Evolutionary conservation across 2,329 filamentous ascomycete species (phyloP).

Genomic region (Xylariomycetidae sp.): DNA sequence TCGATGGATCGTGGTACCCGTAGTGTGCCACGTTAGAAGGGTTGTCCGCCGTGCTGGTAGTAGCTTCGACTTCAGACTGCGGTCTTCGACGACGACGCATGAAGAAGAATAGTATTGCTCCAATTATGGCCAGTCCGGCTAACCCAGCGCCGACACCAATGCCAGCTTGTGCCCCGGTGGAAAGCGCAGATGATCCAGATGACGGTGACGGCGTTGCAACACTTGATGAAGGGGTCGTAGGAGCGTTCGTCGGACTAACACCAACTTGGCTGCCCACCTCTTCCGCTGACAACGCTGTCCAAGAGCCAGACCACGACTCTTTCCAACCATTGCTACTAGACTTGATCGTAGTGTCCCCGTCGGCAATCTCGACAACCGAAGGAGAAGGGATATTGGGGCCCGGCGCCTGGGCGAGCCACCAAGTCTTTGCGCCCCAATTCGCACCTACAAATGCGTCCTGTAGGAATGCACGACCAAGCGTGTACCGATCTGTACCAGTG

Average conservation of each 20-base stretch:
- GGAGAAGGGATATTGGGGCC: slow-evolving; percentile 29
- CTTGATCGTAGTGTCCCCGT: slow-evolving; percentile 14
- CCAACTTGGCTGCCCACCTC: slow-evolving; percentile 12
- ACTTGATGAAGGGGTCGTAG: not conserved
- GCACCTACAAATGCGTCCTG: slow-evolving; percentile 42
- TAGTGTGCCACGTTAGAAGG: too few relatives aligned
- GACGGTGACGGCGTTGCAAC: not conserved
- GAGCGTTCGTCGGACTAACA: slow-evolving; percentile 1
- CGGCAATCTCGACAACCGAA: slow-evolving; percentile 14
- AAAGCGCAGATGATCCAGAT: slow-evolving; percentile 12
- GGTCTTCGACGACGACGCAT: too few relatives aligned
- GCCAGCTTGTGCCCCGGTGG: slow-evolving; percentile 29
- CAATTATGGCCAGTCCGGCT: slow-evolving; percentile 17
- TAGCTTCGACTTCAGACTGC: too few relatives aligned
- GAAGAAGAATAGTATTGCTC: slow-evolving; percentile 20
- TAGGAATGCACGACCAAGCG: slow-evolving; percentile 40
- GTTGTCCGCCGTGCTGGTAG: too few relatives aligned
- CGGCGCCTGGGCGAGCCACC: slow-evolving; percentile 37
- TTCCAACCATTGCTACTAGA: slow-evolving; percentile 27
- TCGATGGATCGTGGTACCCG: too few relatives aligned
- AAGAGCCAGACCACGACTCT: slow-evolving; percentile 26
- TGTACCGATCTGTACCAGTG: slow-evolving; percentile 21
- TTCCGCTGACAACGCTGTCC: slow-evolving; percentile 20
- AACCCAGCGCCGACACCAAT: slow-evolving; percentile 28
- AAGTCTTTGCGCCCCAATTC: slow-evolving; percentile 30